Conservation (phyloP, 257 asterid genomes). For the Scutellaria galericulata region DNA sequence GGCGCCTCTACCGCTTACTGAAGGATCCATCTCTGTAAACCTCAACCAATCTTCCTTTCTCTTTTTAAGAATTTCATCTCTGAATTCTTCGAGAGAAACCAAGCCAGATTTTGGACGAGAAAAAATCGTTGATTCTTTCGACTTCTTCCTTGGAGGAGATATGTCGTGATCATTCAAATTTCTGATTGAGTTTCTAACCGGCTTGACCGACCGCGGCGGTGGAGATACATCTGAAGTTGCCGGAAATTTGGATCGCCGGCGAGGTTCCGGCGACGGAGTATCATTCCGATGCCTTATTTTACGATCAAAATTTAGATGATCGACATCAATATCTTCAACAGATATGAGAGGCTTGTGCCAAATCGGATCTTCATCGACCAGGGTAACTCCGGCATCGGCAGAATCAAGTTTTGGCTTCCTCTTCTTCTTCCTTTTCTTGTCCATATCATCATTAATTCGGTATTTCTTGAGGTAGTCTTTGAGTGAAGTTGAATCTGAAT, state of each 20-base stretch:
- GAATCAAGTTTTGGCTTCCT: constrained; percentile 39
- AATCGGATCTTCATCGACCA: constrained; percentile 74
- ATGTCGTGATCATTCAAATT: neutral
- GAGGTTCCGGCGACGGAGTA: neutral
- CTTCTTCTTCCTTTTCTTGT: constrained; percentile 53
- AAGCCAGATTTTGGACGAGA: neutral
- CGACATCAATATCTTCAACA: neutral
- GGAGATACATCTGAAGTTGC: neutral
- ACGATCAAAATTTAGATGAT: too few relatives aligned
- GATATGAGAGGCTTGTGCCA: constrained; percentile 66
- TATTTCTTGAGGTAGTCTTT: constrained; percentile 69
- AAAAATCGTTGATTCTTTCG: neutral
- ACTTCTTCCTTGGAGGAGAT: neutral
- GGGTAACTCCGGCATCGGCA: constrained; percentile 53
- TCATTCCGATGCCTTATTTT: neutral
- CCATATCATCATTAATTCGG: constrained; percentile 46
- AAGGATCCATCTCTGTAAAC: constrained; percentile 71
- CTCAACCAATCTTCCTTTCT: constrained; percentile 34
- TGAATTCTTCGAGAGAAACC: neutral
- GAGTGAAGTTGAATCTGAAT: constrained; percentile 52
- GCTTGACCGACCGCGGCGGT: neutral
- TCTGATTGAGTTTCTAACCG: neutral
- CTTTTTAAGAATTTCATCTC: neutral
- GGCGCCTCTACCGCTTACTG: constrained; percentile 72
- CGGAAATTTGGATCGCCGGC: neutral